Evolutionary conservation across 768 basidiomycete genomes (phyloP).

Genomic region (Mycena polygramma): DNA sequence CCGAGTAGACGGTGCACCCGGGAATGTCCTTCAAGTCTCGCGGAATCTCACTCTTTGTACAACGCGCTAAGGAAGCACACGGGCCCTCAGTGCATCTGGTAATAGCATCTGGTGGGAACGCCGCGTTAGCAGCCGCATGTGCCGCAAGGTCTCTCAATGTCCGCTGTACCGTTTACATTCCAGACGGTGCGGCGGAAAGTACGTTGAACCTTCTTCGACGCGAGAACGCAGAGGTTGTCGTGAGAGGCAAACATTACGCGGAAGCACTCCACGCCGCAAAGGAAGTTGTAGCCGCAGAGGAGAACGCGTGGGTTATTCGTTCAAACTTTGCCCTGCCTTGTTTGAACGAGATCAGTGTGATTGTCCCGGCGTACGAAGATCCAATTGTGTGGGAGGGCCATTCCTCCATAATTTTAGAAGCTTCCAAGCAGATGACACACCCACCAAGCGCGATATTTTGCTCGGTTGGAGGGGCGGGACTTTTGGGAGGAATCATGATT

Average conservation of each 20-base stretch:
- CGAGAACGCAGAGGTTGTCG: constrained; percentile 70
- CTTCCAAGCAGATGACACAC: constrained; percentile 62
- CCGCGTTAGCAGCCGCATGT: constrained; percentile 79
- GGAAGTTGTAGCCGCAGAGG: constrained; percentile 57
- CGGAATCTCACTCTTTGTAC: constrained; percentile 74
- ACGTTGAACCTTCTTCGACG: constrained; percentile 65
- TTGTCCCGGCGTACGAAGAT: constrained; percentile 82
- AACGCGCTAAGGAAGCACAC: constrained; percentile 60
- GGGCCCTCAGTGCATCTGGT: constrained; percentile 72
- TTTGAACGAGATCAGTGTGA: constrained; percentile 56
- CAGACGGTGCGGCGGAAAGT: constrained; percentile 61
- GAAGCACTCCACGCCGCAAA: constrained; percentile 69
- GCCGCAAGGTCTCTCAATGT: constrained; percentile 68
- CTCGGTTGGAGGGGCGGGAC: constrained; percentile 81
- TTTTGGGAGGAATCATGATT: constrained; percentile 69
- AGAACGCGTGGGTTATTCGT: constrained; percentile 61
- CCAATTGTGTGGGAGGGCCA: constrained; percentile 82
- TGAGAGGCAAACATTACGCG: constrained; percentile 69
- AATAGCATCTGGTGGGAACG: constrained; percentile 85
- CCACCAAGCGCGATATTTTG: constrained; percentile 83
- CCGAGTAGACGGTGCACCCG: constrained; percentile 74
- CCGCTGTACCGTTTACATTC: constrained; percentile 77
- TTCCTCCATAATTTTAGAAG: constrained; percentile 78
- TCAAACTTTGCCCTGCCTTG: neutral
- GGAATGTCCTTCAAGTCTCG: constrained; percentile 84